Evolutionary conservation across 441 rosid genomes (phyloP).

Genomic region (Arabidopsis lyrata): DNA sequence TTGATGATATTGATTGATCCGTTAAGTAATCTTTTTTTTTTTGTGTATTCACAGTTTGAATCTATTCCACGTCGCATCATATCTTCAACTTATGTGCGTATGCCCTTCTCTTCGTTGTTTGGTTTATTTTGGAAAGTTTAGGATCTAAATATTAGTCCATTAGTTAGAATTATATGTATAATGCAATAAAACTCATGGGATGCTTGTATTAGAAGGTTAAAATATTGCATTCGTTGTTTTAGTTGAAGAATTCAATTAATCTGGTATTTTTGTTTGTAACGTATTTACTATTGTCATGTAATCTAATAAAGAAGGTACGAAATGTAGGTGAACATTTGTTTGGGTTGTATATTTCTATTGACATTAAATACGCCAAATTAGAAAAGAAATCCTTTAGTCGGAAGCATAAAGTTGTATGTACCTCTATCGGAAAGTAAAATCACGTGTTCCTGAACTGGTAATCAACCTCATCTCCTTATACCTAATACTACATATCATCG

Average conservation of each 20-base stretch:
- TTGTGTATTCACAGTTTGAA: neutral
- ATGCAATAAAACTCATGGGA: constrained; percentile 15
- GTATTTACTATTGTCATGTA: neutral
- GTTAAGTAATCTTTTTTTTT: constrained; percentile 4
- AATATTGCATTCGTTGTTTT: neutral
- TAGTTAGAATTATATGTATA: neutral
- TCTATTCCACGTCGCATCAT: neutral
- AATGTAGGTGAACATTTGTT: constrained; percentile 13
- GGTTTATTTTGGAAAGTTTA: neutral
- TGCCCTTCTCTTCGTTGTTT: neutral
- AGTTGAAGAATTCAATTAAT: neutral
- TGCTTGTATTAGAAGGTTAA: neutral
- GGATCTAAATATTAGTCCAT: neutral
- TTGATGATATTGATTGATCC: constrained; percentile 32
- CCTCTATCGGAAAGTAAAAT: neutral
- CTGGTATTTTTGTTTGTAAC: neutral
- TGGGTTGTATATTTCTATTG: neutral
- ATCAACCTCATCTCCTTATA: neutral
- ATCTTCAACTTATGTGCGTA: constrained; percentile 5
- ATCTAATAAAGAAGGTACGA: neutral
- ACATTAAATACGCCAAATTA: neutral
- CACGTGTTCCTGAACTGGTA: neutral
- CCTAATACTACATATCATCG: neutral
- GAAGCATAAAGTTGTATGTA: neutral
- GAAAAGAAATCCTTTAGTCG: neutral